Base-by-base conservation (phyloP, 2,329 filamentous ascomycete genomes). In the Diaporthe helianthi region DNA sequence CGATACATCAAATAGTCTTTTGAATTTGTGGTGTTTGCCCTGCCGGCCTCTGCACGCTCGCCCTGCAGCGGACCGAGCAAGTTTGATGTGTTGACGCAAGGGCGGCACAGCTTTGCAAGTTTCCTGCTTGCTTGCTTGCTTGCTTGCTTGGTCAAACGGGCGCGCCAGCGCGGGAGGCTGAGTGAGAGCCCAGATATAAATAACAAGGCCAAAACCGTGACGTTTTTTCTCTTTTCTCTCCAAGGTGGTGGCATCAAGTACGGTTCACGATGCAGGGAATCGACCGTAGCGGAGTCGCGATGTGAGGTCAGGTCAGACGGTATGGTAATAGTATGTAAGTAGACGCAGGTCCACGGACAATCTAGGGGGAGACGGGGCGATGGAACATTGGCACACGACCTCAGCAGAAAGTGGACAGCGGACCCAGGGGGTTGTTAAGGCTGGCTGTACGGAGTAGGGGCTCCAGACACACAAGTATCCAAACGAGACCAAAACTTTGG, bases 1-100 rank as follows among this genome's bases (percentile, higher is more conserved):
- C 24, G 33, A 31, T 29, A 31, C 36, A 26, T 47, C n/a, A 63
- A 54, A 31, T 53, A 54, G 38, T 31, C 38, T 41, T 33, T 55
- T 33, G 15, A 55, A 24, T 19, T 13, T 22, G 22, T 55, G 24
- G 22, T 68, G 55, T 65, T 70, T 68, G 65, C 65, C 52, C 58
- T 68, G 65, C 65, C 64, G 46, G 7, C 52, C 46, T 38, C 49
- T 58, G 53, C 65, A 58, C 65, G 64, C 65, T 64, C 54, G 65
- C 65, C 65, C 58, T 68, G 65, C 69, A 70, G 65, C 58, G 33
- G 69, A 29, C 65, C 58, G 44, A 46, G 63, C 31, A 41, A 19
- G 47, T 31, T 55, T 53, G 66, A 67, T 61, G 33, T 44, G 51
- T 67, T 17, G 41, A 52, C 26, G 51, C 58, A 63, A 63, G 58